Conservation (phyloP, 306 rosid genomes). For the Acacia crassicarpa region DNA sequence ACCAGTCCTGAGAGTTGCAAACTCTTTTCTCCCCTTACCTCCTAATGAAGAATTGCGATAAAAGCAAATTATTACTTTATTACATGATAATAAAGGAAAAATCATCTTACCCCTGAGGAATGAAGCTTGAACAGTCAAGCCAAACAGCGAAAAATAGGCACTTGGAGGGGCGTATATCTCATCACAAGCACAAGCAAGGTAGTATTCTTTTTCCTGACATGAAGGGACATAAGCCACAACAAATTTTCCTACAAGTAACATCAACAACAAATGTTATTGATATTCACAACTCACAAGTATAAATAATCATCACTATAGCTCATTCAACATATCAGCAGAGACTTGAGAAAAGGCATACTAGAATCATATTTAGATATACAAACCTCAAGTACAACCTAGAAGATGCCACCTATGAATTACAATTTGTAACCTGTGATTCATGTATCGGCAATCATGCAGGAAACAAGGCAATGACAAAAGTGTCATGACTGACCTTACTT, state of each 20-base stretch:
- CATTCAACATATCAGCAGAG: slow-evolving; percentile 20
- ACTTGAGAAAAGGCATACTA: slow-evolving; percentile 1
- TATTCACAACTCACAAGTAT: slow-evolving; percentile 24
- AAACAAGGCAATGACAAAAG: background rate
- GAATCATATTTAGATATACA: slow-evolving; percentile 4
- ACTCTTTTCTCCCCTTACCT: background rate
- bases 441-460: background rate
- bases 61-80: background rate
- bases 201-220: slow-evolving; percentile 90
- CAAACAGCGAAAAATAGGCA: slow-evolving; percentile 90
- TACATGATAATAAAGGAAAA: slow-evolving; percentile 13
- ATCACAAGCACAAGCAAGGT: slow-evolving; percentile 91
- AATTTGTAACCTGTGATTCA: background rate
- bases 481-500: background rate
- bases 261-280: slow-evolving; percentile 27
- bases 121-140: slow-evolving; percentile 83
- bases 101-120: slow-evolving; percentile 72
- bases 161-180: slow-evolving; percentile 95
- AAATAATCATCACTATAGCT: slow-evolving; percentile 6
- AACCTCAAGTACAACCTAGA: slow-evolving; percentile 12
- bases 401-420: background rate
- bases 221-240: slow-evolving; percentile 81
- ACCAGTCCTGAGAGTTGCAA: background rate
- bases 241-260: slow-evolving; percentile 68
- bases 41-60: background rate